Conservation (phyloP, 1,284 basidiomycete species). For the Quambalaria eucalypti region DNA sequence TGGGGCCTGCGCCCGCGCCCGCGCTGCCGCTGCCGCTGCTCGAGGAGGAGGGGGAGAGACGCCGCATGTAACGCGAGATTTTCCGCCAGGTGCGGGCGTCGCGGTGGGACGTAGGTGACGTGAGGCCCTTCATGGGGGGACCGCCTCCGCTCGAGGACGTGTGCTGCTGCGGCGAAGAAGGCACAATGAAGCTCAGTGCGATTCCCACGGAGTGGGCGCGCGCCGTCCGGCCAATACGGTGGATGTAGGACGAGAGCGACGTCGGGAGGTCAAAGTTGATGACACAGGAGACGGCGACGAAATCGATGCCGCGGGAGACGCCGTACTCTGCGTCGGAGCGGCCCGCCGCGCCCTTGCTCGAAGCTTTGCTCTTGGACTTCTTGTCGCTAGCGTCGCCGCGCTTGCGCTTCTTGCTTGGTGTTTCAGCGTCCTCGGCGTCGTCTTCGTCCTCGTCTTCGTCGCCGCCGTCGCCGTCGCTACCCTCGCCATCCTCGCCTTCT, state of each 20-base stretch:
- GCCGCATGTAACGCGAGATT: conserved; percentile 1
- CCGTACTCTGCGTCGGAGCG: conserved; percentile 64
- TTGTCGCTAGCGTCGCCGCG: not conserved
- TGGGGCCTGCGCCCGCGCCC: conserved; percentile 56
- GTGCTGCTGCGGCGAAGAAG: conserved; percentile 63
- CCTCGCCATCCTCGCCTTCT: conserved; percentile 3
- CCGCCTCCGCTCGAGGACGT: not conserved
- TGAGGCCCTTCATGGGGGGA: conserved; percentile 27
- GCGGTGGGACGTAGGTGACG: conserved; percentile 57
- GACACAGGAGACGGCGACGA: conserved; percentile 91
- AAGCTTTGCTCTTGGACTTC: not conserved
- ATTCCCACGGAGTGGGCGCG: conserved; percentile 89
- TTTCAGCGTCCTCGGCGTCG: not conserved
- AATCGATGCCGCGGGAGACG: conserved; percentile 92
- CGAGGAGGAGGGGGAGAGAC: conserved; percentile 8
- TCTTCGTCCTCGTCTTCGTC: conserved; percentile 2
- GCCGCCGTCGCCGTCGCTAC: conserved; percentile 2
- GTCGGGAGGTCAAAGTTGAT: conserved; percentile 95
- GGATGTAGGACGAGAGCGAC: conserved; percentile 81
- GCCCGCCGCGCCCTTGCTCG: not conserved
- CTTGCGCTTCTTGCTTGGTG: conserved; percentile 14
- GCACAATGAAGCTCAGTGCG: conserved; percentile 81
- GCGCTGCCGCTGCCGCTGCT: conserved; percentile 7
- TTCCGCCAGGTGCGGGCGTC: conserved; percentile 68
- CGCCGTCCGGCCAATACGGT: conserved; percentile 90